A percentile compares a stretch with the other conserved stretches of the same genome.
Conservation (phyloP, 768 basidiomycete species). For the Clavulina sp. region DNA sequence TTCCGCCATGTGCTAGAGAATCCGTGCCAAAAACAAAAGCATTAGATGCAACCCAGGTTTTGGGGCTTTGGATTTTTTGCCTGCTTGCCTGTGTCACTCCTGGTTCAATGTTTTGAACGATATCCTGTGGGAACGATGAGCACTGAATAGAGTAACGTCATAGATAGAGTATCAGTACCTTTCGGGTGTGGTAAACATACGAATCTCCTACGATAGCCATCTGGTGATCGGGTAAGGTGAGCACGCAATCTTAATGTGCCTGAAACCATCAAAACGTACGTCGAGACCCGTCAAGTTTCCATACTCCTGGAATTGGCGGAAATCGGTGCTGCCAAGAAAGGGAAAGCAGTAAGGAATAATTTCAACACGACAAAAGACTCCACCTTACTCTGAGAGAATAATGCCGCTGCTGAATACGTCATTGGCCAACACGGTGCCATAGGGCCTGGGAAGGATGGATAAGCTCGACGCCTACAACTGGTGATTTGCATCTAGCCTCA, state of each 20-base stretch:
- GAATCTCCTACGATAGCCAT: slow-evolving; percentile 86
- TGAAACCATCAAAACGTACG: slow-evolving; percentile 26
- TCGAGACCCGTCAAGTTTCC: slow-evolving; percentile 83
- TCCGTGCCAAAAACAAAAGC: neutral
- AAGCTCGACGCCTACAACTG: neutral
- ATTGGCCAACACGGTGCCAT: slow-evolving; percentile 75
- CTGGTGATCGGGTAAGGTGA: slow-evolving; percentile 23
- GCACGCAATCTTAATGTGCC: neutral
- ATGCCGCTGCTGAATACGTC: slow-evolving; percentile 88
- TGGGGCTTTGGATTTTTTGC: no score
- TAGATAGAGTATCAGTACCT: slow-evolving; percentile 31
- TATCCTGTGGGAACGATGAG: slow-evolving; percentile 28
- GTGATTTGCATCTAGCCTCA: slow-evolving; percentile 13
- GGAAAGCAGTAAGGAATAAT: slow-evolving; percentile 5
- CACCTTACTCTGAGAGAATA: slow-evolving; percentile 62
- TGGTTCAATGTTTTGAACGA: slow-evolving; percentile 65
- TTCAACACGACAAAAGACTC: slow-evolving; percentile 14
- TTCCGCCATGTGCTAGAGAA: slow-evolving; percentile 64
- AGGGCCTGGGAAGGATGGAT: slow-evolving; percentile 34
- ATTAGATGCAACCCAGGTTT: slow-evolving; percentile 13
- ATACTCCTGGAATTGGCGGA: slow-evolving; percentile 83
- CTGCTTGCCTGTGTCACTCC: slow-evolving; percentile 64
- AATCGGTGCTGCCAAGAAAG: slow-evolving; percentile 77
- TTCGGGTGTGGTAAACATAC: slow-evolving; percentile 87
- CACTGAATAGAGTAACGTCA: neutral